Percentiles rank a stretch among this genome's conserved stretches.
Evolutionary conservation across 176 grass and related monocot species (phyloP).

Genomic region (Triticum urartu): DNA sequence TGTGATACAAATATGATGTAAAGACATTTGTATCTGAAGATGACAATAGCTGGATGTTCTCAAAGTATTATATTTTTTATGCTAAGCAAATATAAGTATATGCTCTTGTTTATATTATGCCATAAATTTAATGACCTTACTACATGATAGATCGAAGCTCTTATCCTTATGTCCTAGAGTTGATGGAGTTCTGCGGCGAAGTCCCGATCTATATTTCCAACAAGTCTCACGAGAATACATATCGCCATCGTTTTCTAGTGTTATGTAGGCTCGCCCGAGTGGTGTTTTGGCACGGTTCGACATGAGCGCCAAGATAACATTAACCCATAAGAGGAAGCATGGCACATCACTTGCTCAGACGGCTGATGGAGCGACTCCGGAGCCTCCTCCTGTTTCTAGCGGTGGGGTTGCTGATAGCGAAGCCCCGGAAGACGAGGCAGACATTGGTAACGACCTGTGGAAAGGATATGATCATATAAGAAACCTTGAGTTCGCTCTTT

Average conservation of each 20-base stretch:
- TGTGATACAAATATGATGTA: neutral
- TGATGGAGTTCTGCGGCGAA: no score
- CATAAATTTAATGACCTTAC: neutral
- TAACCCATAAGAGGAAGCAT: conserved; percentile 68
- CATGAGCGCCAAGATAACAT: conserved; percentile 41
- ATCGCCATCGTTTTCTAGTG: no score
- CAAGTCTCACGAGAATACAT: no score
- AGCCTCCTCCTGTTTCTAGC: conserved; percentile 31
- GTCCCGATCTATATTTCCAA: neutral
- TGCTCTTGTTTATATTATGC: neutral
- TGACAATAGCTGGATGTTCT: neutral
- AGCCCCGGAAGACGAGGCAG: neutral
- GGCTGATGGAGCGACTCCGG: neutral
- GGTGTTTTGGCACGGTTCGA: neutral
- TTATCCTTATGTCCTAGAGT: no score
- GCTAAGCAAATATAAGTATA: neutral
- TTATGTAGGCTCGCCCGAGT: neutral
- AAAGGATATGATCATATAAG: no score
- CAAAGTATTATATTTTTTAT: neutral
- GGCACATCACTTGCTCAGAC: neutral
- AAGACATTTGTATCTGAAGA: neutral
- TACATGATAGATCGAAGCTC: no score
- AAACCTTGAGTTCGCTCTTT: neutral
- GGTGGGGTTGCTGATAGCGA: neutral
- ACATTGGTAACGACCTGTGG: neutral